These are phyloP conservation scores for Lentinula novae-zelandiae DNA, from an alignment of 1,284 basidiomycete genomes.

Conservation along the genomic window DNA sequence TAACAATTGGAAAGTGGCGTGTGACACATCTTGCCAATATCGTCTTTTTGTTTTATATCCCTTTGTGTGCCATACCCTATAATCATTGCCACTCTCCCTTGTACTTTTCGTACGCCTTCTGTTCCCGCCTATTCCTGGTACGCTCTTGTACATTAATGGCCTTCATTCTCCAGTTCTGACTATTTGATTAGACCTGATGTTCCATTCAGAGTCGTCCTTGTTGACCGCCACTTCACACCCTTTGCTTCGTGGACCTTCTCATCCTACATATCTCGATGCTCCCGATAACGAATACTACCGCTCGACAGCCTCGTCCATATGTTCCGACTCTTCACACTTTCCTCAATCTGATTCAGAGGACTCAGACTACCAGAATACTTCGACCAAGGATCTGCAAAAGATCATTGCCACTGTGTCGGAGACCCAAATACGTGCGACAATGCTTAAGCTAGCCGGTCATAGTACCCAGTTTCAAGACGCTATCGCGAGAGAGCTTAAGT, in stretches of 20 bases:
- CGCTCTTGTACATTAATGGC: background rate
- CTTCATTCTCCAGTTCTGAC: background rate
- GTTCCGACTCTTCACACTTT: conserved; percentile 21
- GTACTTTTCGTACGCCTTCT: background rate
- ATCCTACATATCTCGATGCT: background rate
- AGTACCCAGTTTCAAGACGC: conserved; percentile 29
- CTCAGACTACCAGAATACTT: conserved; percentile 11
- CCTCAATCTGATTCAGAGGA: conserved; percentile 25
- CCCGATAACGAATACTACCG: conserved; percentile 6
- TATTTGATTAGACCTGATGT: background rate
- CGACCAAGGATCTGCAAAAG: conserved; percentile 17
- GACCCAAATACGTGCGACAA: conserved; percentile 27
- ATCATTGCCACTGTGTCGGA: conserved; percentile 28
- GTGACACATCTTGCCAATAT: background rate
- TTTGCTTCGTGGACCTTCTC: background rate
- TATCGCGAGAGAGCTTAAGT: conserved; percentile 28
- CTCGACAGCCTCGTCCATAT: conserved; percentile 14
- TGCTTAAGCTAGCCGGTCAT: conserved; percentile 28
- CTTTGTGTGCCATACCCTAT: background rate
- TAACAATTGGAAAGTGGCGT: background rate
- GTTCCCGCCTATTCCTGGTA: background rate
- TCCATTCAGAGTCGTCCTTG: background rate
- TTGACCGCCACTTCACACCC: background rate
- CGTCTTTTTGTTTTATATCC: conserved; percentile 6
- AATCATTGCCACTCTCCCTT: background rate